phyloP scores from a whole-genome alignment of 805 yeast species.

The Brettanomyces anomalus region DNA sequence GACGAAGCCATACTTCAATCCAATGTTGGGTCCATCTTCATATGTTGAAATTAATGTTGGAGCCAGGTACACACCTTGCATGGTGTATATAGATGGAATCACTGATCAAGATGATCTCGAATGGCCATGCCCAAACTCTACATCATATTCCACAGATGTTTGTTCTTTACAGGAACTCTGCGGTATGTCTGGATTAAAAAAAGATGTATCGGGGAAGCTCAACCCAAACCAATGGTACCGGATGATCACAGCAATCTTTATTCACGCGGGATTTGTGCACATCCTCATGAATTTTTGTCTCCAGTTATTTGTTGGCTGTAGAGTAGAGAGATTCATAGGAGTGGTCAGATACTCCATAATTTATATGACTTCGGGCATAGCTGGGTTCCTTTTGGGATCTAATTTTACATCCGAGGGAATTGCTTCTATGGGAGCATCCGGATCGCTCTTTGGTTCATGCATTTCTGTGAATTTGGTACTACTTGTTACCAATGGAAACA shows the following conservation, averaged over 20 bases:
- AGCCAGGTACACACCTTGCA: conserved; percentile 63
- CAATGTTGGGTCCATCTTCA: conserved; percentile 71
- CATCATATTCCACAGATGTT: conserved; percentile 42
- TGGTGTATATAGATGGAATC: conserved; percentile 42
- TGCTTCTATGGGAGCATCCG: conserved; percentile 63
- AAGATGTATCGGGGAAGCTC: conserved; percentile 21
- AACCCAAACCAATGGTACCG: conserved; percentile 63
- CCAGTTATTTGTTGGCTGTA: conserved; percentile 53
- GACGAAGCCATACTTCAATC: conserved; percentile 64
- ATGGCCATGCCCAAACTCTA: conserved; percentile 67
- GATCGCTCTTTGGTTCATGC: conserved; percentile 56
- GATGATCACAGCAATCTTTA: conserved; percentile 56
- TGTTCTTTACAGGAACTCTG: conserved; percentile 53
- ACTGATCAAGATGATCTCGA: conserved; percentile 36
- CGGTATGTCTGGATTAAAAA: conserved; percentile 43
- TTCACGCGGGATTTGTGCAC: conserved; percentile 70
- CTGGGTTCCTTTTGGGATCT: conserved; percentile 61
- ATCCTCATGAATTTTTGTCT: conserved; percentile 53
- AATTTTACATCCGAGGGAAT: conserved; percentile 61
- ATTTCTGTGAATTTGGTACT: conserved; percentile 53
- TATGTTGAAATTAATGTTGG: conserved; percentile 62
- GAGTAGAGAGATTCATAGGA: conserved; percentile 52
- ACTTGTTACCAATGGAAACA: conserved; percentile 39
- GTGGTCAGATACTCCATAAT: conserved; percentile 41
- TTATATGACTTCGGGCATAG: conserved; percentile 52